Base-by-base conservation (phyloP, 768 basidiomycete genomes). In the Hericium rajendrae region DNA sequence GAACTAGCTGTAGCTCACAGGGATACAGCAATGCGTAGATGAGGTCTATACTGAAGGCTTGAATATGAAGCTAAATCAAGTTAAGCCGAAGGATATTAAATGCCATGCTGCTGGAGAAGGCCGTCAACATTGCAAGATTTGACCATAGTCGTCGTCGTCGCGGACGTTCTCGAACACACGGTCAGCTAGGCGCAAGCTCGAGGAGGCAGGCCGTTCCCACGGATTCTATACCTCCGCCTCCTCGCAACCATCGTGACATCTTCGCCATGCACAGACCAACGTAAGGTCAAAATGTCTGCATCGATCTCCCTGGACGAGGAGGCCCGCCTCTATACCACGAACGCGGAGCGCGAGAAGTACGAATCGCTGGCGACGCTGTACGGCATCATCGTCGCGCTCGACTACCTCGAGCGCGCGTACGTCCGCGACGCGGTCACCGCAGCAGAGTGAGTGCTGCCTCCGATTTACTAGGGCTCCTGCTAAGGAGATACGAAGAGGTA, bases 371-470 rank as follows among this genome's bases (percentile, higher is more conserved):
- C 91, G 0, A 98, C 93, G 4, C 76, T 99, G 6, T 99, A 88
- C 65, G 89, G 91, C 9, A 90, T 99, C 65, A 12, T 46, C 12
- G 43, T 15, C 52, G 10, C 15, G 46, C 22, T 24, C 57, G 41
- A 98, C 65, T 97, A 94, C 68, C 85, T 97, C 22, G 95, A 99
- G 70, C 80, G 93, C 43, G 95, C 94, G 0, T 98, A 95, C 71
- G 87, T 98, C 41, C 82, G 95, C 15, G 97, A 98, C 73, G 85
- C 89, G 0, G 88, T 98, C 57, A 86, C 86, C 18, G 86, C 90
- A 2, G 84, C 85, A 51, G 91, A 97, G 94, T 97, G 75, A 71
- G 91, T 81, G 54, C n/a, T n/a, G n/a, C n/a, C n/a, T n/a, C n/a
- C n/a, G n/a, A n/a, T n/a, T n/a, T n/a, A n/a, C n/a, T n/a, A n/a